Percentiles rank a stretch among this genome's conserved stretches.
phyloP scores from a whole-genome alignment of 306 rosid genomes.

The Alnus glutinosa region DNA sequence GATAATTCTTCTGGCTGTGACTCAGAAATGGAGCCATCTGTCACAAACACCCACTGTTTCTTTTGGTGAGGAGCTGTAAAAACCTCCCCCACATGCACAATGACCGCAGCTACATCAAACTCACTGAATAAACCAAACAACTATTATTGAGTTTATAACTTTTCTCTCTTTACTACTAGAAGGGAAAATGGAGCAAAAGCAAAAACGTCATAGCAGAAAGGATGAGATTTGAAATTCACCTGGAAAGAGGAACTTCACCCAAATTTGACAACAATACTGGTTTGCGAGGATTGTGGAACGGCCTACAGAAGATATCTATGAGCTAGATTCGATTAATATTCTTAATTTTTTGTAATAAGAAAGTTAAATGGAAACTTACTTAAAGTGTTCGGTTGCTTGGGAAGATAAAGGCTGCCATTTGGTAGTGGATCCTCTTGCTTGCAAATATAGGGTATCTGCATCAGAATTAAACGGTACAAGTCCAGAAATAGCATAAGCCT shows the following conservation, averaged over 20 bases:
- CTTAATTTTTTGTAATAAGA: conserved; percentile 2
- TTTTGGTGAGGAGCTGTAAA: conserved; percentile 50
- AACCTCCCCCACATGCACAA: conserved; percentile 79
- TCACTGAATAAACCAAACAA: conserved; percentile 50
- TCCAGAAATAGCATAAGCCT: conserved; percentile 68
- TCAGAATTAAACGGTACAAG: conserved; percentile 61
- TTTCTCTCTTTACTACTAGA: conserved; percentile 11
- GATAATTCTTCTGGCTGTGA: conserved; percentile 40
- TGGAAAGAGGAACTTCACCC: conserved; percentile 66
- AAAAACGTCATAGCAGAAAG: conserved; percentile 16
- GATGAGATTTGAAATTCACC: conserved; percentile 41
- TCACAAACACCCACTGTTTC: conserved; percentile 88
- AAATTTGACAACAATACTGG: conserved; percentile 59
- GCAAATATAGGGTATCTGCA: conserved; percentile 62
- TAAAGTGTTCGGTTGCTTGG: conserved; percentile 45
- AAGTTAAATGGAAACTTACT: conserved; percentile 38
- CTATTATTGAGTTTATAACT: conserved; percentile 21
- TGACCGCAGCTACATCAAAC: conserved; percentile 71
- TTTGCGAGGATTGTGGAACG: conserved; percentile 58
- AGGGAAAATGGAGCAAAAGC: not conserved
- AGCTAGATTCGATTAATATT: conserved; percentile 15
- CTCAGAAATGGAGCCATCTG: conserved; percentile 67
- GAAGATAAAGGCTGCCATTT: conserved; percentile 74
- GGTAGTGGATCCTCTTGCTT: conserved; percentile 65
- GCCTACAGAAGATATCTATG: conserved; percentile 43